These are phyloP conservation scores for Penicillium longicatenatum DNA, from an alignment of 495 filamentous ascomycete genomes.

Conservation along the genomic window DNA sequence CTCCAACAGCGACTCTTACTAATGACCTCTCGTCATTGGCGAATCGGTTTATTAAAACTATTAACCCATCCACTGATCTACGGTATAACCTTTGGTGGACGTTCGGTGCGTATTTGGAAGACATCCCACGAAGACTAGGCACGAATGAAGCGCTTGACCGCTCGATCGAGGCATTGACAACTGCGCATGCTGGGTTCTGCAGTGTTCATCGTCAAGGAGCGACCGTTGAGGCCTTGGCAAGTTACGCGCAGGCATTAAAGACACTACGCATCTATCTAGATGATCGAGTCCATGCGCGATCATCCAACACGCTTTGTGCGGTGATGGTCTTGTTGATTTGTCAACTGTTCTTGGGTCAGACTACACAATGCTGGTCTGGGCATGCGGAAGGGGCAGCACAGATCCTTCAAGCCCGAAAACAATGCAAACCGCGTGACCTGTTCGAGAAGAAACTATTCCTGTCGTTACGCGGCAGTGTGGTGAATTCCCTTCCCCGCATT, in stretches of 20 bases:
- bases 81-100: constrained; percentile 44
- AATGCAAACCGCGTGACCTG: constrained; percentile 31
- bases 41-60: constrained; percentile 27
- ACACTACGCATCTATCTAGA: constrained; percentile 39
- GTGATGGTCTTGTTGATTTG: constrained; percentile 46
- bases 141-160: constrained; percentile 45
- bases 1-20: constrained; percentile 12
- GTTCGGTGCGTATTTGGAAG: constrained; percentile 42
- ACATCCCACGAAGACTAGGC: constrained; percentile 42
- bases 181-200: constrained; percentile 34
- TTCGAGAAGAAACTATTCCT: constrained; percentile 43
- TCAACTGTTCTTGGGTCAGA: constrained; percentile 32
- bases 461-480: constrained; percentile 43
- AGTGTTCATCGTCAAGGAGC: constrained; percentile 4
- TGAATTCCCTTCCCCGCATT: constrained; percentile 18
- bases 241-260: constrained; percentile 40
- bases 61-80: constrained; percentile 39
- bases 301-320: constrained; percentile 46
- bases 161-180: constrained; percentile 38
- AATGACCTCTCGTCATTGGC: constrained; percentile 27
- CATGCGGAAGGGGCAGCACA: constrained; percentile 45
- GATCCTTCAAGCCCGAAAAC: constrained; percentile 41
- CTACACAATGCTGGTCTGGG: constrained; percentile 22
- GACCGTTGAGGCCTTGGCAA: constrained; percentile 30
- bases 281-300: constrained; percentile 36